A percentile compares a stretch with the other conserved stretches of the same genome.
Evolutionary conservation across 371 early-diverging fungal genomes (phyloP).

Genomic region (Mortierella sp.): DNA sequence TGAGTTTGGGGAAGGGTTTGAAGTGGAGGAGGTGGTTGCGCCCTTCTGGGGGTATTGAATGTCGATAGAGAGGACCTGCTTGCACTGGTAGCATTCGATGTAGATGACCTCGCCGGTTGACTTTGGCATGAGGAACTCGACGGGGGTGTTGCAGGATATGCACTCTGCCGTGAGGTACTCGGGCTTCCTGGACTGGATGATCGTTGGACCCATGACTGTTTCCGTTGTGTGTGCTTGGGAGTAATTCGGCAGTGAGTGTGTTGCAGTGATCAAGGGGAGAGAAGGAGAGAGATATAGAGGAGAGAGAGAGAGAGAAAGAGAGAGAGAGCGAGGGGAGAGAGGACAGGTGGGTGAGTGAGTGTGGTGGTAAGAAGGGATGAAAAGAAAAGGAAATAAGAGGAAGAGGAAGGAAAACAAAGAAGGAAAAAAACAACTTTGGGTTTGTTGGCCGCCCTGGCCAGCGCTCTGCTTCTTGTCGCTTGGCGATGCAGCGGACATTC

Average conservation of each 20-base stretch:
- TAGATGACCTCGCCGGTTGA: conserved; percentile 53
- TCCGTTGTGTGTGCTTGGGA: background rate
- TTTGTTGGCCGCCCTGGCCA: background rate
- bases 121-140: conserved; percentile 67
- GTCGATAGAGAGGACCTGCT: conserved; percentile 55
- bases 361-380: background rate
- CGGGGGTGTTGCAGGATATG: conserved; percentile 62
- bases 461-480: background rate
- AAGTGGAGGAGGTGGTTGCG: conserved; percentile 27
- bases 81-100: conserved; percentile 60
- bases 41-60: conserved; percentile 47
- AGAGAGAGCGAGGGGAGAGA: background rate
- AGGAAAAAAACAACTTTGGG: background rate
- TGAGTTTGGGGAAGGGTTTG: conserved; percentile 13
- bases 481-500: background rate
- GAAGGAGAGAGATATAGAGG: background rate
- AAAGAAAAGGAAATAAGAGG: background rate
- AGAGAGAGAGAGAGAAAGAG: background rate
- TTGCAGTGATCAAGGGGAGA: background rate
- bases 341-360: too few species aligned
- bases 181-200: conserved; percentile 62
- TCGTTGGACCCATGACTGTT: conserved; percentile 42
- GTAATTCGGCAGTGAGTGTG: background rate
- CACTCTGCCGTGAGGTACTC: conserved; percentile 66
- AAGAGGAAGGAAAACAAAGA: background rate